Evolutionary conservation across 495 filamentous ascomycete species (phyloP), one percentile per base, ranked within the genome.

Genomic region (Xylaria bambusicola): DNA sequence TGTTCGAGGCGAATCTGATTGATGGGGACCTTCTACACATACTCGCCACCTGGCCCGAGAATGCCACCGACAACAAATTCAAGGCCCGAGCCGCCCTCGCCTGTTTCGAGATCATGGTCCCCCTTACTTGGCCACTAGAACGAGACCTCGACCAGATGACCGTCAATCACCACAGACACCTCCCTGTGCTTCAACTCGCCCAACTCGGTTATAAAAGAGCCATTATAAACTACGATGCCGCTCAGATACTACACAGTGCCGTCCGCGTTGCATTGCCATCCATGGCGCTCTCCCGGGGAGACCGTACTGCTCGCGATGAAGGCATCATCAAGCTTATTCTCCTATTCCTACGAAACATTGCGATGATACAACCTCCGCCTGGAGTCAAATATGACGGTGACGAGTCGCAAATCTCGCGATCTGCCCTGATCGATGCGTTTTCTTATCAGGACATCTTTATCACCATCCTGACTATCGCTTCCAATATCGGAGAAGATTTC

Each of bases 41-140:
- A 62, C 79, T 99, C 44, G 87, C 91, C 1, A 64, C 80, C 35
- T 97, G 92, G 91, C 82, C 87, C 51, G 84, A 82, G 38, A 84
- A 83, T 62, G 86, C 87, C 26, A 85, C 86, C 74, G 86, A 84
- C 61, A 78, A 87, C 68, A 89, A 88, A 73, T 89, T 85, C 52
- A 90, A 89, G 71, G 82, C 94, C 58, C 66, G 71, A 33, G 71
- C 77, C 27, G 88, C 91, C 20, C 73, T 97, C 62, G 89, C 91
- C 51, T 96, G 91, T 70, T 78, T 97, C 73, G 93, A 98, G 71
- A 78, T 99, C 49, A 84, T 99, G 62, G 92, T 96, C 1, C 93
- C 93, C 27, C 78, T 99, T 65, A 99, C 94, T 26, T 98, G 93
- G 93, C 93, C 93, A 9, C 77, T 94, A 58, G 91, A 97, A 62